These are phyloP conservation scores for Entonaema liquescens DNA, from an alignment of 495 filamentous ascomycete species.

Conservation along the genomic window DNA sequence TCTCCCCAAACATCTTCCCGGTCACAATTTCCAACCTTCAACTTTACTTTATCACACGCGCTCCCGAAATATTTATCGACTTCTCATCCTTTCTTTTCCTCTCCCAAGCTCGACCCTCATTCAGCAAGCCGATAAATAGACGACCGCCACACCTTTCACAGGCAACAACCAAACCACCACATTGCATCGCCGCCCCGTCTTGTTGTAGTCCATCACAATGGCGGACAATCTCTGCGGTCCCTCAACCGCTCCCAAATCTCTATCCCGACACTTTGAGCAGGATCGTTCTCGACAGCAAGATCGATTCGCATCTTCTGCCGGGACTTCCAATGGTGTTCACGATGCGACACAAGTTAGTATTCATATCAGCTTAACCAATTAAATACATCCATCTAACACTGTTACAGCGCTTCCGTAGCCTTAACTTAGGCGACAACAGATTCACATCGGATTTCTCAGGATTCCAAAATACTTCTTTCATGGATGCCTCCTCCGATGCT, in stretches of 20 bases:
- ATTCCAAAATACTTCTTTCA: slow-evolving; percentile 1
- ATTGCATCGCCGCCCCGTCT: neutral
- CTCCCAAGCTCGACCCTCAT: neutral
- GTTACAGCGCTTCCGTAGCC: neutral
- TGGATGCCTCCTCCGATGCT: neutral
- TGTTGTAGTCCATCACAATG: neutral
- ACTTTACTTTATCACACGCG: neutral
- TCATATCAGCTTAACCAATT: neutral
- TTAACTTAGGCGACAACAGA: neutral
- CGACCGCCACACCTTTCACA: neutral
- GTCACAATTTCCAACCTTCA: neutral
- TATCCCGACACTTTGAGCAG: slow-evolving; percentile 79
- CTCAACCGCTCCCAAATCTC: slow-evolving; percentile 71
- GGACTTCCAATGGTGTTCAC: neutral
- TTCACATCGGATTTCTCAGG: neutral
- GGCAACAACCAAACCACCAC: neutral
- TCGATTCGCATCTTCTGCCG: slow-evolving; percentile 48
- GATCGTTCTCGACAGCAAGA: slow-evolving; percentile 90
- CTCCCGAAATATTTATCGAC: neutral
- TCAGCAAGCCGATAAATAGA: neutral
- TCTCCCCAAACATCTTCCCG: neutral
- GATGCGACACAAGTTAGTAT: neutral
- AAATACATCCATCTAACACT: neutral
- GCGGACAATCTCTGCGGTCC: slow-evolving; percentile 10
- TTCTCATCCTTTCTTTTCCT: neutral